A percentile compares a stretch with the other conserved stretches of the same genome.
Conservation (phyloP, 495 filamentous ascomycete species). For the Penicillium lividum region DNA sequence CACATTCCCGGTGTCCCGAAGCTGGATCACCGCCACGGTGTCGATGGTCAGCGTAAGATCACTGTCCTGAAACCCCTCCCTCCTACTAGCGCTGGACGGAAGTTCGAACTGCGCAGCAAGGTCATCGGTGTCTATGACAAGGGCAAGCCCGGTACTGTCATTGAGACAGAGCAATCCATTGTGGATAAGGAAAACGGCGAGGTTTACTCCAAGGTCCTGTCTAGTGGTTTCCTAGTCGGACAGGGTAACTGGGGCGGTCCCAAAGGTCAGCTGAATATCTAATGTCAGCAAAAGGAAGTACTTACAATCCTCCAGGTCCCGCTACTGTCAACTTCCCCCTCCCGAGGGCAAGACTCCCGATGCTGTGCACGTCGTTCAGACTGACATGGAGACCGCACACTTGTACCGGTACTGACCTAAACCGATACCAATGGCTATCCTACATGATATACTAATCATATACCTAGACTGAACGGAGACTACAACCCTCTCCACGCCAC, state of each 20-base stretch:
- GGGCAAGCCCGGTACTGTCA: slow-evolving; percentile 77
- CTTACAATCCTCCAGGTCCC: slow-evolving; percentile 48
- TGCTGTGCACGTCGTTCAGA: slow-evolving; percentile 67
- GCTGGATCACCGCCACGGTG: slow-evolving; percentile 70
- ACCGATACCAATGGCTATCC: neutral
- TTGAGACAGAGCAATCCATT: slow-evolving; percentile 77
- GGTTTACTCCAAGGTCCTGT: slow-evolving; percentile 67
- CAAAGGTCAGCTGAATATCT: slow-evolving; percentile 57
- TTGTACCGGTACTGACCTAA: slow-evolving; percentile 59
- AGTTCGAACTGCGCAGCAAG: slow-evolving; percentile 76
- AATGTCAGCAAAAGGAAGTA: neutral
- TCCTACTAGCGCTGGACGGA: slow-evolving; percentile 64
- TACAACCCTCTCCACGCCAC: slow-evolving; percentile 90
- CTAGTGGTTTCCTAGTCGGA: slow-evolving; percentile 75
- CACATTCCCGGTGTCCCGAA: slow-evolving; percentile 75
- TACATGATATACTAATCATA: neutral
- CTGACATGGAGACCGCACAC: slow-evolving; percentile 66
- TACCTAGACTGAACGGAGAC: slow-evolving; percentile 72
- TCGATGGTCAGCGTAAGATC: slow-evolving; percentile 85
- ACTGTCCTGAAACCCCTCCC: slow-evolving; percentile 78
- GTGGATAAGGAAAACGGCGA: slow-evolving; percentile 71
- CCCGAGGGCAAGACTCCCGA: slow-evolving; percentile 74
- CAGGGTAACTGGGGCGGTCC: slow-evolving; percentile 90
- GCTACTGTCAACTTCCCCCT: slow-evolving; percentile 69
- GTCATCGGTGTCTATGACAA: slow-evolving; percentile 91